Evolutionary conservation across 768 basidiomycete species (phyloP).

Genomic region (Kwoniella bestiolae): DNA sequence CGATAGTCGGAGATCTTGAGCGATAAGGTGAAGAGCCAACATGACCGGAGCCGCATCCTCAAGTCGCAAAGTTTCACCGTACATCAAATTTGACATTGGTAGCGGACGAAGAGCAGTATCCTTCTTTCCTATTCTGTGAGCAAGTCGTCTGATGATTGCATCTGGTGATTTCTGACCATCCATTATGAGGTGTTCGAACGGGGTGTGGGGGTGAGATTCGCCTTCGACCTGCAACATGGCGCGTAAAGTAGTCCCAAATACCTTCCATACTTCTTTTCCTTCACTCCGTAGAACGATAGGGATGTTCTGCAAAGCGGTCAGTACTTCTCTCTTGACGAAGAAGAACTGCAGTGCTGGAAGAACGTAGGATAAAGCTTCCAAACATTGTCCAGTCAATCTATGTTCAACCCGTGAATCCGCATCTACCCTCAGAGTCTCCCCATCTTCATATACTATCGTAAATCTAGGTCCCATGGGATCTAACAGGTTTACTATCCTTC

Average conservation of each 20-base stretch:
- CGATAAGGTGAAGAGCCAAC: slow-evolving; percentile 78
- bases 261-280: slow-evolving; percentile 12
- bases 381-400: slow-evolving; percentile 64
- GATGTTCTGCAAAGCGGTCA: slow-evolving; percentile 2
- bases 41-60: slow-evolving; percentile 64
- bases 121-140: slow-evolving; percentile 3
- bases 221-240: slow-evolving; percentile 21
- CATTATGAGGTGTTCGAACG: slow-evolving; percentile 11
- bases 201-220: neutral
- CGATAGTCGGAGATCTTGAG: slow-evolving; percentile 60
- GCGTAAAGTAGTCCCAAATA: slow-evolving; percentile 19
- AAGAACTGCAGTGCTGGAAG: slow-evolving; percentile 67
- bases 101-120: neutral
- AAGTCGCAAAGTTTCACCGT: neutral
- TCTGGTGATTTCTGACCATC: slow-evolving; percentile 15
- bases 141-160: slow-evolving; percentile 36
- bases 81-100: neutral
- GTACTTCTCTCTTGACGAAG: slow-evolving; percentile 63
- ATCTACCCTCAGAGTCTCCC: slow-evolving; percentile 61
- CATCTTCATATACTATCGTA: slow-evolving; percentile 65
- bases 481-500: slow-evolving; percentile 61
- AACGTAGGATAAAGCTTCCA: slow-evolving; percentile 68
- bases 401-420: slow-evolving; percentile 67
- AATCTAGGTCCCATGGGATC: slow-evolving; percentile 64
- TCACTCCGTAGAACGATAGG: neutral